Evolutionary conservation across 73 alveolate genomes (phyloP).

Genomic region (Blepharisma japonicum): DNA sequence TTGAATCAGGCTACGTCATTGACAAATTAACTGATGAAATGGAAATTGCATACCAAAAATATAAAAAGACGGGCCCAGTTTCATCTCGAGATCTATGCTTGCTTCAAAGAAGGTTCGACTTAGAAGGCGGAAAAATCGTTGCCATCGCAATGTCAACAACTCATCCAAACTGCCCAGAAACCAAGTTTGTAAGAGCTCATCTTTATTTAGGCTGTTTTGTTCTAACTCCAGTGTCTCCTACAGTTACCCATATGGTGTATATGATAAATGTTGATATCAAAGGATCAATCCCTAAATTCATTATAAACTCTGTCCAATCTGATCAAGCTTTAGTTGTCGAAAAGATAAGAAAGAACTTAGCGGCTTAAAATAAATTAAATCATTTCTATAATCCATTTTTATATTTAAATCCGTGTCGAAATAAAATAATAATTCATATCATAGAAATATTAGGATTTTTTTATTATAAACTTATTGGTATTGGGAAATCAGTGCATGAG

Average conservation of each 20-base stretch:
- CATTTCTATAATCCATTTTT: too few relatives aligned
- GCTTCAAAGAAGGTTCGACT: constrained; percentile 30
- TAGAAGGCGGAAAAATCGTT: not conserved
- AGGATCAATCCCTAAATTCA: constrained; percentile 12
- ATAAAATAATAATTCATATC: too few relatives aligned
- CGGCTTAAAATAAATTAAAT: too few relatives aligned
- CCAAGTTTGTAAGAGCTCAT: constrained; percentile 31
- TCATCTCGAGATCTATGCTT: constrained; percentile 50
- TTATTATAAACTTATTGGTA: too few relatives aligned
- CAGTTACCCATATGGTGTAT: not conserved
- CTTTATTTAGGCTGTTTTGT: not conserved
- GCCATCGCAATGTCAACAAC: constrained; percentile 14
- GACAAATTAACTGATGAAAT: constrained; percentile 31
- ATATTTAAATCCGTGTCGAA: too few relatives aligned
- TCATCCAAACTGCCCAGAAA: constrained; percentile 19
- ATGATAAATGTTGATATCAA: constrained; percentile 23
- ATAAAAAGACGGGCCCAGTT: constrained; percentile 38
- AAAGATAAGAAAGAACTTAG: not conserved
- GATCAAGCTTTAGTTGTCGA: constrained; percentile 18
- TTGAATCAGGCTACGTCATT: constrained; percentile 43
- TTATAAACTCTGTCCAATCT: constrained; percentile 3
- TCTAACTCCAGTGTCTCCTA: not conserved
- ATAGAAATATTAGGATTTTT: too few relatives aligned
- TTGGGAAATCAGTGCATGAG: too few relatives aligned
- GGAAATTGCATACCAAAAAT: constrained; percentile 34